Evolutionary conservation across 1,139 yeast species (phyloP).

Genomic region (Eremothecium cymbalariae): DNA sequence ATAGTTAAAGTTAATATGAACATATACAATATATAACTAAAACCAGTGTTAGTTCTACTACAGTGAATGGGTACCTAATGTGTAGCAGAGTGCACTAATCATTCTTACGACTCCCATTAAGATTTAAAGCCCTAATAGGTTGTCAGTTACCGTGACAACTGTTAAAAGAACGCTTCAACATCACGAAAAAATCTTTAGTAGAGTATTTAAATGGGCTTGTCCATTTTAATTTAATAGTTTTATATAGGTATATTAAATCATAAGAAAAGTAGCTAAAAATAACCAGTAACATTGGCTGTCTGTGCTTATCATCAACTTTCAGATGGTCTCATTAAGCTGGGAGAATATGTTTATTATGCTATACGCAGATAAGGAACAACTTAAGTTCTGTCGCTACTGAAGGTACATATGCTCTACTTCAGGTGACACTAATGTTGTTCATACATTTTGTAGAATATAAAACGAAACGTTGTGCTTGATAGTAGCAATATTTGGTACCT

Average conservation of each 20-base stretch:
- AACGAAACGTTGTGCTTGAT: too few species aligned
- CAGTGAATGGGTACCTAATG: too few species aligned
- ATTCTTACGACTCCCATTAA: too few species aligned
- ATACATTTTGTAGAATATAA: conserved; percentile 12
- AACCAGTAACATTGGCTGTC: conserved; percentile 25
- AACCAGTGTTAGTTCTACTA: too few species aligned
- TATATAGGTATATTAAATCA: background rate
- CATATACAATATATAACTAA: too few species aligned
- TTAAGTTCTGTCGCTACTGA: conserved; percentile 24
- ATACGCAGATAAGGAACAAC: conserved; percentile 15
- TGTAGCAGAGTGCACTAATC: too few species aligned
- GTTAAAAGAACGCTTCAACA: too few species aligned
- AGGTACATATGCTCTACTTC: conserved; percentile 7
- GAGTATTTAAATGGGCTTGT: background rate
- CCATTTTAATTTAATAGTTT: conserved; percentile 1
- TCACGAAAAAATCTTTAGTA: too few species aligned
- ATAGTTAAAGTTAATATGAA: too few species aligned
- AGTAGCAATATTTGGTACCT: too few species aligned
- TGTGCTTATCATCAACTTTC: conserved; percentile 18
- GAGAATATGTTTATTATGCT: conserved; percentile 13
- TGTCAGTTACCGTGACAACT: too few species aligned
- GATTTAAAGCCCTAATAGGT: too few species aligned
- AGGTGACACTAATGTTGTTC: conserved; percentile 26
- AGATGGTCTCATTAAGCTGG: conserved; percentile 28
- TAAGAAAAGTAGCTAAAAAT: conserved; percentile 9